A percentile compares a stretch with the other conserved stretches of the same genome.
phyloP scores from a whole-genome alignment of 139 green algal genomes.

The Micractinium sp. region DNA sequence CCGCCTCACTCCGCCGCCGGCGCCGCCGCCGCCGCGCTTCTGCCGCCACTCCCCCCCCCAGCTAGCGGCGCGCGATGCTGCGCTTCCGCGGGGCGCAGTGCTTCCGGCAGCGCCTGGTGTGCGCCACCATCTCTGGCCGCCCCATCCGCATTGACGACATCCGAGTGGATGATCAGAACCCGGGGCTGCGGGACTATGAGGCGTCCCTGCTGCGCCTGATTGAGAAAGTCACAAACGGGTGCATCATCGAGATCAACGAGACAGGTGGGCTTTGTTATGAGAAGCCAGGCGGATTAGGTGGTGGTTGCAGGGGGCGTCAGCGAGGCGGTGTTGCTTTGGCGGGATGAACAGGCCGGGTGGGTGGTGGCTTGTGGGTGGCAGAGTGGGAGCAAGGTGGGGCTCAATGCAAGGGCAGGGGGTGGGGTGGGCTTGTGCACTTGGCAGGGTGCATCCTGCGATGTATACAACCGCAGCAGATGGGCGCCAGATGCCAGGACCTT shows the following conservation, averaged over 20 bases:
- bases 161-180: constrained; percentile 72
- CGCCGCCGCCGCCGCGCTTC: neutral
- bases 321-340: too few relatives aligned
- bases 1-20: neutral
- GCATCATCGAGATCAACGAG: constrained; percentile 96
- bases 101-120: constrained; percentile 86
- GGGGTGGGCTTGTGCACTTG: too few relatives aligned
- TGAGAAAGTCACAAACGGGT: constrained; percentile 97
- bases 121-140: constrained; percentile 79
- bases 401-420: neutral
- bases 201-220: constrained; percentile 93
- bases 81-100: constrained; percentile 77
- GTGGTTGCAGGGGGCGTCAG: too few relatives aligned
- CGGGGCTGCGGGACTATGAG: constrained; percentile 90
- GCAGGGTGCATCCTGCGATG: too few relatives aligned
- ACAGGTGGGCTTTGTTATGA: constrained; percentile 71
- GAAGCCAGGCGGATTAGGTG: too few relatives aligned
- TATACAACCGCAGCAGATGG: too few relatives aligned
- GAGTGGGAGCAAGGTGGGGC: too few relatives aligned
- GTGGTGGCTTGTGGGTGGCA: neutral
- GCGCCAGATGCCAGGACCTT: too few relatives aligned
- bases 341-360: too few relatives aligned
- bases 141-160: constrained; percentile 95
- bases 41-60: neutral
- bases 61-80: constrained; percentile 54